phyloP scores from a whole-genome alignment of 2,329 filamentous ascomycete genomes.

The Pyricularia grisea region DNA sequence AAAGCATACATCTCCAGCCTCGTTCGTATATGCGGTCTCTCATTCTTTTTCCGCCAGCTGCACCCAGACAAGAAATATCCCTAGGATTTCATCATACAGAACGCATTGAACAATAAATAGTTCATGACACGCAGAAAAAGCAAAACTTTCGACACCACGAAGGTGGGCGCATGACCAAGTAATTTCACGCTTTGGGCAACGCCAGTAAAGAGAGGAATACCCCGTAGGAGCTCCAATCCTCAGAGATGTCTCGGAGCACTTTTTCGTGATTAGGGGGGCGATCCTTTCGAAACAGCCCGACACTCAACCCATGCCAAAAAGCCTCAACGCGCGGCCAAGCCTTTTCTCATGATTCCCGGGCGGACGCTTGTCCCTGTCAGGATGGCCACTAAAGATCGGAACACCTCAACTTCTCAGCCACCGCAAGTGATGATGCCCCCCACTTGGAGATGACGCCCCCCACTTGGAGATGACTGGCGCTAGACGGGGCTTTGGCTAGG shows the following conservation, averaged over 20 bases:
- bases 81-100: too few species aligned
- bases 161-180: too few species aligned
- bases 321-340: background rate
- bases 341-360: background rate
- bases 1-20: background rate
- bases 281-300: background rate
- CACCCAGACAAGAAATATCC: background rate
- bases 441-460: too few species aligned
- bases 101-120: too few species aligned
- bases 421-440: background rate
- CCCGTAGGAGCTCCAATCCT: too few species aligned
- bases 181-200: too few species aligned
- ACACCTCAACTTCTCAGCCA: background rate
- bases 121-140: too few species aligned
- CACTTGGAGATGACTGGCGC: background rate
- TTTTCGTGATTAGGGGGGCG: too few species aligned
- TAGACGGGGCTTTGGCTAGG: background rate
- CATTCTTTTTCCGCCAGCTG: background rate
- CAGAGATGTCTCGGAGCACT: too few species aligned
- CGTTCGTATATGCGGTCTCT: background rate
- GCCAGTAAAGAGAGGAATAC: too few species aligned
- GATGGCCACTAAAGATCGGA: background rate
- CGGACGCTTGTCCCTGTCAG: background rate
- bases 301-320: background rate
- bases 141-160: too few species aligned